phyloP scores from a whole-genome alignment of 345 rosid genomes.

The Arabidopsis arenosa region DNA sequence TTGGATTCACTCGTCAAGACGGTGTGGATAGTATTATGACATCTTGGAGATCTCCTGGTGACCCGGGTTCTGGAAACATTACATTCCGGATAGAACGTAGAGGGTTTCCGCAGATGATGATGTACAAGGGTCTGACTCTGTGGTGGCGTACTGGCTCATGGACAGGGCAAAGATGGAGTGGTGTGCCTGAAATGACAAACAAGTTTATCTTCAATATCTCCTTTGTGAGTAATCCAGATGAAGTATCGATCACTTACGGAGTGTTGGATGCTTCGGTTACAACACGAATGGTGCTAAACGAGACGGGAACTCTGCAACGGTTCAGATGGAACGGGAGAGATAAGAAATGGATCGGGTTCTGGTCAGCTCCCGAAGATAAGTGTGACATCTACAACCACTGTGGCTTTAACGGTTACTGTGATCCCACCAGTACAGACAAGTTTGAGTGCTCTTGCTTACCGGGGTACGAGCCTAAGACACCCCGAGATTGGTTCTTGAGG shows the following conservation, averaged over 20 bases:
- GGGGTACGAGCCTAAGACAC: slow-evolving; percentile 64
- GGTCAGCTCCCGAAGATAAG: slow-evolving; percentile 60
- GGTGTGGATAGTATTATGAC: slow-evolving; percentile 49
- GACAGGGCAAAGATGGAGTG: slow-evolving; percentile 72
- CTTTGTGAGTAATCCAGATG: slow-evolving; percentile 42
- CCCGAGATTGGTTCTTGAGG: slow-evolving; percentile 55
- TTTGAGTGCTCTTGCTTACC: slow-evolving; percentile 67
- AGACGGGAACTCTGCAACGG: slow-evolving; percentile 53
- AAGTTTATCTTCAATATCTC: slow-evolving; percentile 45
- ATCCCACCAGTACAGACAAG: slow-evolving; percentile 36
- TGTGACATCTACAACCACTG: slow-evolving; percentile 69
- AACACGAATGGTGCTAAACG: slow-evolving; percentile 60
- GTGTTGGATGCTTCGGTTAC: slow-evolving; percentile 43
- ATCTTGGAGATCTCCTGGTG: slow-evolving; percentile 60
- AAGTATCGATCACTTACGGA: slow-evolving; percentile 47
- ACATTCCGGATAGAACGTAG: slow-evolving; percentile 49
- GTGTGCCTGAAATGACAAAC: slow-evolving; percentile 63
- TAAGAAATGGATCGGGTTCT: slow-evolving; percentile 53
- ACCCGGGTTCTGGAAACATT: slow-evolving; percentile 57
- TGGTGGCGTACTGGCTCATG: slow-evolving; percentile 66
- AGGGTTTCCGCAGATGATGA: slow-evolving; percentile 57
- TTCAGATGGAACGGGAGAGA: slow-evolving; percentile 56
- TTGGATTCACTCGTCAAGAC: slow-evolving; percentile 54
- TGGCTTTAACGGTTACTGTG: slow-evolving; percentile 59
- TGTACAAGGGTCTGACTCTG: slow-evolving; percentile 47